These are phyloP conservation scores for Trapa bicornis DNA, from an alignment of 345 rosid species.

Conservation along the genomic window DNA sequence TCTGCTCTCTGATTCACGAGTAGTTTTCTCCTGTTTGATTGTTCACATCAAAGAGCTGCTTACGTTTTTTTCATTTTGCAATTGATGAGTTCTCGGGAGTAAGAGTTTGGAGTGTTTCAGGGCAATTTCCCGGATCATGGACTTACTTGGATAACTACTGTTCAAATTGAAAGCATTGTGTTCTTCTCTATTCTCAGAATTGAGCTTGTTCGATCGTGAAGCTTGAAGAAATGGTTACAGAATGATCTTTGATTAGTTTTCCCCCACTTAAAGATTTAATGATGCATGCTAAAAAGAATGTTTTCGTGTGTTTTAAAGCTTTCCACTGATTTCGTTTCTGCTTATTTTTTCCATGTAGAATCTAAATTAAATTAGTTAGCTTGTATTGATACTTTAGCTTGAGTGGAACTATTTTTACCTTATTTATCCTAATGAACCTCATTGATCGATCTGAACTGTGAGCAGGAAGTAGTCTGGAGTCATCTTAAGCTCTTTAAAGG, in stretches of 20 bases:
- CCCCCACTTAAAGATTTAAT: not conserved
- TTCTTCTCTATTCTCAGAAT: not conserved
- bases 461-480: not conserved
- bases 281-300: not conserved
- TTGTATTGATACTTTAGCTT: not conserved
- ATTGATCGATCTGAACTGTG: not conserved
- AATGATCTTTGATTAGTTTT: not conserved
- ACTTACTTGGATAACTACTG: no score
- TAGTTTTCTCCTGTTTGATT: not conserved
- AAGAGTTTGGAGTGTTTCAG: no score
- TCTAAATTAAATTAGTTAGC: not conserved
- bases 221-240: not conserved
- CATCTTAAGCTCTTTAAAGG: not conserved
- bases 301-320: not conserved
- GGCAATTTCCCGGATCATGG: no score
- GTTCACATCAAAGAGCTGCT: not conserved
- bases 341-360: not conserved
- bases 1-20: not conserved
- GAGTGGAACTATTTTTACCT: not conserved
- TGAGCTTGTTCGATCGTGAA: not conserved
- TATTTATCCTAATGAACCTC: not conserved
- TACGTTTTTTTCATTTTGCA: not conserved
- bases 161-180: no score
- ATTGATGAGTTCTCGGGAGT: not conserved
- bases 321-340: not conserved